These are phyloP conservation scores for Albophoma yamanashiensis DNA, from an alignment of 2,329 filamentous ascomycete species.

Conservation along the genomic window DNA sequence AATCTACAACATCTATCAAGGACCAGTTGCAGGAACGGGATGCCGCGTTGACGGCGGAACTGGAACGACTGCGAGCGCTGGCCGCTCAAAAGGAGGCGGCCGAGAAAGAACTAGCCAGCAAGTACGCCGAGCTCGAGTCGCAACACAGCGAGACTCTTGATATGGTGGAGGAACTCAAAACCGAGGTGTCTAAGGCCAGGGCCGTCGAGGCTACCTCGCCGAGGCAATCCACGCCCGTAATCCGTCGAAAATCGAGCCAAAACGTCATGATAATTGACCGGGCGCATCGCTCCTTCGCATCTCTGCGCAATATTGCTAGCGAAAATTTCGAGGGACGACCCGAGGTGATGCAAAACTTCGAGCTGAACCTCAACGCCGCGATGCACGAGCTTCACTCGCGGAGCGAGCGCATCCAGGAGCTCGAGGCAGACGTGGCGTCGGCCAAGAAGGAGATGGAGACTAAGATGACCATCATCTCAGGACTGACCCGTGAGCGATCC, in stretches of 20 bases:
- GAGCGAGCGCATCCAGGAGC: conserved; percentile 79
- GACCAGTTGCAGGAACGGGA: conserved; percentile 26
- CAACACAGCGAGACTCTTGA: conserved; percentile 74
- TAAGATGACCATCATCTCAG: conserved; percentile 93
- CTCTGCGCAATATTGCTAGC: conserved; percentile 75
- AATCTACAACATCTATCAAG: conserved; percentile 25
- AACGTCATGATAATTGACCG: conserved; percentile 80
- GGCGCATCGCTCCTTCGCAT: conserved; percentile 82
- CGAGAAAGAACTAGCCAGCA: conserved; percentile 61
- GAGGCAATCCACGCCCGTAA: conserved; percentile 60
- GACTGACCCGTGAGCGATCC: conserved; percentile 82
- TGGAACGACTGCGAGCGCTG: conserved; percentile 59
- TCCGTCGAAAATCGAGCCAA: conserved; percentile 88
- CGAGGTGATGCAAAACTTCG: conserved; percentile 84
- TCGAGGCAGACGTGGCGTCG: conserved; percentile 74
- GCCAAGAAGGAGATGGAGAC: conserved; percentile 94
- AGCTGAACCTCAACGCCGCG: conserved; percentile 79
- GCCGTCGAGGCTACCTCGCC: conserved; percentile 48
- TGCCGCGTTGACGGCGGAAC: conserved; percentile 47
- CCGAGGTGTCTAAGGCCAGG: conserved; percentile 71
- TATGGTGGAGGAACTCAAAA: conserved; percentile 84
- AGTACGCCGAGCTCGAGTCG: conserved; percentile 73
- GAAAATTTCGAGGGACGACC: conserved; percentile 77
- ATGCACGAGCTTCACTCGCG: conserved; percentile 85
- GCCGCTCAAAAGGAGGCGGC: conserved; percentile 68